Conservation (phyloP, 371 early-diverging fungal species). For the Capniomyces stellatus region DNA sequence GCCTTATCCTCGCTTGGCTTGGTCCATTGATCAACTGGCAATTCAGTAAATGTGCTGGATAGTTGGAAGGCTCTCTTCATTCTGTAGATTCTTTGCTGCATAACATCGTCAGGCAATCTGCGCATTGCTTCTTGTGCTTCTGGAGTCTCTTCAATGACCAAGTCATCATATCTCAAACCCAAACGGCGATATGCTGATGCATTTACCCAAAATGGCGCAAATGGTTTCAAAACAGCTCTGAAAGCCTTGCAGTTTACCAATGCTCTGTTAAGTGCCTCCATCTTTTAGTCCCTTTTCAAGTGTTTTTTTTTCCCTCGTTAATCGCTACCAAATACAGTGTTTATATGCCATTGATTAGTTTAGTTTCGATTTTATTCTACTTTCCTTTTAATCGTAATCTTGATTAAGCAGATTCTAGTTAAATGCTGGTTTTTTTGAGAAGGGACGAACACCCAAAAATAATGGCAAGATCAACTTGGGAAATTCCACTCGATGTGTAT, state of each 20-base stretch:
- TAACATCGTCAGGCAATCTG: slow-evolving; percentile 57
- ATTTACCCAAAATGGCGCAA: slow-evolving; percentile 49
- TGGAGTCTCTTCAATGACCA: slow-evolving; percentile 69
- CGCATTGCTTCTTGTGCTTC: slow-evolving; percentile 72
- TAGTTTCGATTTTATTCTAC: too few relatives aligned
- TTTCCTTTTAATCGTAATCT: too few relatives aligned
- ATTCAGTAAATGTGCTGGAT: slow-evolving; percentile 45
- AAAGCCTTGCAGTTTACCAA: slow-evolving; percentile 16
- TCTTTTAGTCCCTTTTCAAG: slow-evolving; percentile 4
- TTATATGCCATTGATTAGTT: too few relatives aligned
- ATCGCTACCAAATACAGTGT: too few relatives aligned
- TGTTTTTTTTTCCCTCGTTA: too few relatives aligned
- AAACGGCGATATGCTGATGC: slow-evolving; percentile 61
- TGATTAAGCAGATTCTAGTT: too few relatives aligned
- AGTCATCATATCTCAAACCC: slow-evolving; percentile 86
- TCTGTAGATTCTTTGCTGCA: slow-evolving; percentile 63
- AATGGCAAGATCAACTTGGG: too few relatives aligned
- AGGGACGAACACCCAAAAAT: too few relatives aligned
- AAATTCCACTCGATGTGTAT: too few relatives aligned
- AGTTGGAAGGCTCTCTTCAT: slow-evolving; percentile 64
- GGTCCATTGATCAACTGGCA: slow-evolving; percentile 57
- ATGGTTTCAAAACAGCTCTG: slow-evolving; percentile 42
- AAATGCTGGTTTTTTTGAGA: too few relatives aligned
- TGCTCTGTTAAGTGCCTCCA: slow-evolving; percentile 16
- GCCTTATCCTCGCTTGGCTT: slow-evolving; percentile 58